Percentiles rank a stretch among this genome's conserved stretches.
These are phyloP conservation scores for Coix lacrymajobi DNA, from an alignment of 176 grass and related monocot genomes.

Conservation along the genomic window DNA sequence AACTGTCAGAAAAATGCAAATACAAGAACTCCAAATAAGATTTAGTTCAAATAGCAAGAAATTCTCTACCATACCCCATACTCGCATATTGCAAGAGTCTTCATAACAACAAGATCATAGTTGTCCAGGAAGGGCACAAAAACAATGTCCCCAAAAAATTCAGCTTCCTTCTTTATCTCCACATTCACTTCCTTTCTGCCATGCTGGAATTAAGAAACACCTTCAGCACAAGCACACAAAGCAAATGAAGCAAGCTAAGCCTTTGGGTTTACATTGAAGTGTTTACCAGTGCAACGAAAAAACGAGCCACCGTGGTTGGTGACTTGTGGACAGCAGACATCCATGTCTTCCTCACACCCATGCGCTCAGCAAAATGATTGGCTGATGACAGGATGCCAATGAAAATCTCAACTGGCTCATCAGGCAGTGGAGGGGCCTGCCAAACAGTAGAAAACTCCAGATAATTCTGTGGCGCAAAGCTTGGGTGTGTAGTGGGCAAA, in stretches of 20 bases:
- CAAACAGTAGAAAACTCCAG: constrained; percentile 61
- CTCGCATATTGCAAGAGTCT: constrained; percentile 82
- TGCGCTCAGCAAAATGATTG: constrained; percentile 83
- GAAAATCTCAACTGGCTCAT: constrained; percentile 69
- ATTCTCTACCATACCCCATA: constrained; percentile 50
- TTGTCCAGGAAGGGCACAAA: constrained; percentile 74
- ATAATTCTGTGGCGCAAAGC: constrained; percentile 48
- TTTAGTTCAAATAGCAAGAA: background rate
- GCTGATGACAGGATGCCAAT: constrained; percentile 78
- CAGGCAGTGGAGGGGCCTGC: constrained; percentile 47
- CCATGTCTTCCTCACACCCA: constrained; percentile 88
- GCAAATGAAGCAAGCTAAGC: background rate
- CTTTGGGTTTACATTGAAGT: background rate
- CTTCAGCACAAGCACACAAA: background rate
- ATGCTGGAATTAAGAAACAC: constrained; percentile 37
- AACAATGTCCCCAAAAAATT: constrained; percentile 87
- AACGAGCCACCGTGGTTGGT: constrained; percentile 49
- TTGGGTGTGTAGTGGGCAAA: constrained; percentile 64
- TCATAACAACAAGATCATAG: constrained; percentile 84
- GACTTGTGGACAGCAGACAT: constrained; percentile 55
- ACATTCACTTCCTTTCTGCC: constrained; percentile 73
- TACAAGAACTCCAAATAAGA: constrained; percentile 6
- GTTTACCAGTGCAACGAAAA: constrained; percentile 87
- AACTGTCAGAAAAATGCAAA: background rate
- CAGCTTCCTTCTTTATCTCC: constrained; percentile 65